Evolutionary conservation across 2,329 filamentous ascomycete species (phyloP).

Genomic region (Diaporthe nobilis): DNA sequence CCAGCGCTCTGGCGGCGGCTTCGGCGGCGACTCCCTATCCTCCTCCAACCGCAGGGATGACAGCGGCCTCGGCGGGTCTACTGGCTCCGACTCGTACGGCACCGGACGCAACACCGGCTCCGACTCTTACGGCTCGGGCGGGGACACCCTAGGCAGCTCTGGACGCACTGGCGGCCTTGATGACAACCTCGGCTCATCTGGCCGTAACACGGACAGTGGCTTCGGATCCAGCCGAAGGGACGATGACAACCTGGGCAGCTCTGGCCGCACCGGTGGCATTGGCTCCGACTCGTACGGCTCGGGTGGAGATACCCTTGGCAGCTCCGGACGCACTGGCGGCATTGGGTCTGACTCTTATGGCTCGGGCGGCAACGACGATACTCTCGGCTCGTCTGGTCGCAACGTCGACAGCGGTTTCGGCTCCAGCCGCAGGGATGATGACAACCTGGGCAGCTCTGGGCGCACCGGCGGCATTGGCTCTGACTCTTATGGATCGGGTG

Average conservation of each 20-base stretch:
- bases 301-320: slow-evolving; percentile 32
- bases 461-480: slow-evolving; percentile 28
- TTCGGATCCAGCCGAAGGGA: slow-evolving; percentile 42
- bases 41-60: slow-evolving; percentile 43
- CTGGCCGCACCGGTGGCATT: slow-evolving; percentile 30
- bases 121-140: slow-evolving; percentile 27
- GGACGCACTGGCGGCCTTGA: slow-evolving; percentile 24
- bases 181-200: slow-evolving; percentile 37
- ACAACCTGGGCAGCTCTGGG: slow-evolving; percentile 42
- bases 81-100: slow-evolving; percentile 32
- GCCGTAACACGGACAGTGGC: slow-evolving; percentile 36
- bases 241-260: slow-evolving; percentile 42
- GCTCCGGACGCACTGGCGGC: neutral
- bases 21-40: slow-evolving; percentile 42
- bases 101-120: slow-evolving; percentile 31
- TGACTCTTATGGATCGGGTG: slow-evolving; percentile 24
- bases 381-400: slow-evolving; percentile 41
- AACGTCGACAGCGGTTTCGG: slow-evolving; percentile 43
- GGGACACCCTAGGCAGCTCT: slow-evolving; percentile 32
- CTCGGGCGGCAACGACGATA: slow-evolving; percentile 35
- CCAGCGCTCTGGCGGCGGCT: slow-evolving; percentile 44
- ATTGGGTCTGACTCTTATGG: slow-evolving; percentile 38
- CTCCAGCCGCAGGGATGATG: slow-evolving; percentile 33
- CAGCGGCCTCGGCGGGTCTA: slow-evolving; percentile 43
- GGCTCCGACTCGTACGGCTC: slow-evolving; percentile 27